Evolutionary conservation across 495 filamentous ascomycete species (phyloP).

Genomic region (Hyaloscypha finlandica): DNA sequence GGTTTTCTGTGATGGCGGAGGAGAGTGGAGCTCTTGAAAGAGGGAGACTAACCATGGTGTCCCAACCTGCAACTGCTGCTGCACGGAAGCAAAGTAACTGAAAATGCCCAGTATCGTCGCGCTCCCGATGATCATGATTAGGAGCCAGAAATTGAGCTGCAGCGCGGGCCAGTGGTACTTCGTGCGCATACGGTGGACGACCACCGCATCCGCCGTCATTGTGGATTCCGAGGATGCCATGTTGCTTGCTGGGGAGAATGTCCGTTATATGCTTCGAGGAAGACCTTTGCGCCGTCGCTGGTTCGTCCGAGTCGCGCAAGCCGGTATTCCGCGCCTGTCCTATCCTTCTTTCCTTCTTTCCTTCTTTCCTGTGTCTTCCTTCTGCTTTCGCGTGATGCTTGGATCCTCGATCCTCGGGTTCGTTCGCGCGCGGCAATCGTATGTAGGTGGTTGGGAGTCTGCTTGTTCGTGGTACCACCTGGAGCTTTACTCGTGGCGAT

Average conservation of each 20-base stretch:
- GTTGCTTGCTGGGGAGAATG: not conserved
- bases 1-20: not conserved
- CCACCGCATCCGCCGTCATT: constrained; percentile 21
- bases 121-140: constrained; percentile 79
- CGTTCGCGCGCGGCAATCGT: not conserved
- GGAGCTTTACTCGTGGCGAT: no score
- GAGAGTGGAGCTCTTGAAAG: not conserved
- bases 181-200: constrained; percentile 23
- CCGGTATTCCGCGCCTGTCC: not conserved
- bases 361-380: not conserved
- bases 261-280: not conserved
- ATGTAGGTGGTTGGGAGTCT: not conserved
- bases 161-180: constrained; percentile 90
- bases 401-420: no score
- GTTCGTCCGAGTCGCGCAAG: constrained; percentile 1
- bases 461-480: not conserved
- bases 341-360: not conserved
- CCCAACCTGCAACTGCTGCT: constrained; percentile 66
- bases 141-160: constrained; percentile 89
- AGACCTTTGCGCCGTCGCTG: not conserved
- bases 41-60: constrained; percentile 74
- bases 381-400: no score
- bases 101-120: constrained; percentile 85
- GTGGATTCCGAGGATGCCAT: constrained; percentile 31
- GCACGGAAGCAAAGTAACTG: constrained; percentile 78